Evolutionary conservation across 768 basidiomycete genomes (phyloP).

Genomic region (Trichaptum fuscoviolaceum): DNA sequence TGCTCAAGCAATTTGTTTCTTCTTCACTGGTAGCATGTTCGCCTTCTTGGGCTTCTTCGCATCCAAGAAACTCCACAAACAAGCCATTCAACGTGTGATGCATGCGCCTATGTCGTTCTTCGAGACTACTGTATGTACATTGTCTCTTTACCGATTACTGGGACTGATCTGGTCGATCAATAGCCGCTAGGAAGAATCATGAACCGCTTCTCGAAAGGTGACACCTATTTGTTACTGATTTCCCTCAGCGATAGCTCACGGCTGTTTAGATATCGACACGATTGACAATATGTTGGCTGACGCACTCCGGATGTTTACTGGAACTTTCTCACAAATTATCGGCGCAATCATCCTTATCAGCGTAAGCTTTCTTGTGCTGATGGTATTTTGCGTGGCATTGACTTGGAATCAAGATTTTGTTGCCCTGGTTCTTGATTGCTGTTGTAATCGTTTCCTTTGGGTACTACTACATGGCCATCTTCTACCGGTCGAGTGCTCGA

Average conservation of each 20-base stretch:
- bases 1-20: slow-evolving; percentile 60
- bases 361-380: slow-evolving; percentile 19
- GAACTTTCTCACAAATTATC: slow-evolving; percentile 57
- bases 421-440: slow-evolving; percentile 83
- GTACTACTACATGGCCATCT: slow-evolving; percentile 69
- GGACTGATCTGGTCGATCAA: slow-evolving; percentile 14
- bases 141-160: not conserved
- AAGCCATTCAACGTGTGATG: slow-evolving; percentile 64
- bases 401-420: slow-evolving; percentile 42
- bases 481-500: slow-evolving; percentile 82
- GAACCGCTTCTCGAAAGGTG: slow-evolving; percentile 84
- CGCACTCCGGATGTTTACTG: slow-evolving; percentile 65
- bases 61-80: slow-evolving; percentile 65
- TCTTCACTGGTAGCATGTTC: slow-evolving; percentile 60
- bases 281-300: slow-evolving; percentile 75
- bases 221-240: not conserved
- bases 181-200: slow-evolving; percentile 82
- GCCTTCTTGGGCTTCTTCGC: slow-evolving; percentile 74
- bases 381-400: not conserved
- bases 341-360: slow-evolving; percentile 72
- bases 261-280: slow-evolving; percentile 60
- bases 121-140: slow-evolving; percentile 62
- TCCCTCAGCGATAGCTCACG: slow-evolving; percentile 7
- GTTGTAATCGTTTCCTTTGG: slow-evolving; percentile 51
- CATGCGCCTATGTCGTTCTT: slow-evolving; percentile 89